phyloP scores from a whole-genome alignment of 371 early-diverging fungal genomes.

The Capillidium heterosporum region DNA sequence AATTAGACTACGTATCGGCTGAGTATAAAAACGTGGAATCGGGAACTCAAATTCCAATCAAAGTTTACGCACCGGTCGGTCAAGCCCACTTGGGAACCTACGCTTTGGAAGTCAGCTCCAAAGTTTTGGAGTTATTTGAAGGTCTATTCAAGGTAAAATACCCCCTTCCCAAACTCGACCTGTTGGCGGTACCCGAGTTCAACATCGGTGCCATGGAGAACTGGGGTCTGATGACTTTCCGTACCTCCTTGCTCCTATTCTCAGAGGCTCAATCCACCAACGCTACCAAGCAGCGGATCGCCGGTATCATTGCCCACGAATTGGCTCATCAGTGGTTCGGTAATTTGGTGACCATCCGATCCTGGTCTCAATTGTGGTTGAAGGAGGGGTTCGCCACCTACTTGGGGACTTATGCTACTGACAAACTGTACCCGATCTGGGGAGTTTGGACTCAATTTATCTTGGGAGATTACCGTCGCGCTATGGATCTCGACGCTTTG shows the following conservation, averaged over 20 bases:
- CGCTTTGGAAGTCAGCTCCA: constrained; percentile 51
- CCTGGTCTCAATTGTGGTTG: constrained; percentile 84
- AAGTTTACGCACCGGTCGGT: constrained; percentile 61
- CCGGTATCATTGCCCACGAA: constrained; percentile 76
- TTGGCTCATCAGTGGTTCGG: constrained; percentile 96
- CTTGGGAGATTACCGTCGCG: constrained; percentile 40
- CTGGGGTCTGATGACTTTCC: constrained; percentile 90
- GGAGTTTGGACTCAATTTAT: constrained; percentile 59
- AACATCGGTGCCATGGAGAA: constrained; percentile 83
- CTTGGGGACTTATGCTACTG: constrained; percentile 63
- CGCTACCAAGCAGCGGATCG: not conserved
- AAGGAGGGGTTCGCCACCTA: constrained; percentile 96
- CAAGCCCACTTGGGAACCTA: constrained; percentile 49
- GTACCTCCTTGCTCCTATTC: constrained; percentile 52
- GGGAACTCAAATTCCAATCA: constrained; percentile 39
- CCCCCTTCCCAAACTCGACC: constrained; percentile 76
- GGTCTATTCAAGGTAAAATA: constrained; percentile 61
- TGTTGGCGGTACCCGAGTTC: constrained; percentile 81
- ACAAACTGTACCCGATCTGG: constrained; percentile 59
- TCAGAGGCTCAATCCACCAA: constrained; percentile 10
- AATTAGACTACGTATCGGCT: constrained; percentile 72
- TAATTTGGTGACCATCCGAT: constrained; percentile 77
- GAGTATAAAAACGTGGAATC: constrained; percentile 29
- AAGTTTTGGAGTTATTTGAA: constrained; percentile 59
- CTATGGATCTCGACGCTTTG: constrained; percentile 53